Conservation (phyloP, 306 rosid species). For the Luffa aegyptiaca region DNA sequence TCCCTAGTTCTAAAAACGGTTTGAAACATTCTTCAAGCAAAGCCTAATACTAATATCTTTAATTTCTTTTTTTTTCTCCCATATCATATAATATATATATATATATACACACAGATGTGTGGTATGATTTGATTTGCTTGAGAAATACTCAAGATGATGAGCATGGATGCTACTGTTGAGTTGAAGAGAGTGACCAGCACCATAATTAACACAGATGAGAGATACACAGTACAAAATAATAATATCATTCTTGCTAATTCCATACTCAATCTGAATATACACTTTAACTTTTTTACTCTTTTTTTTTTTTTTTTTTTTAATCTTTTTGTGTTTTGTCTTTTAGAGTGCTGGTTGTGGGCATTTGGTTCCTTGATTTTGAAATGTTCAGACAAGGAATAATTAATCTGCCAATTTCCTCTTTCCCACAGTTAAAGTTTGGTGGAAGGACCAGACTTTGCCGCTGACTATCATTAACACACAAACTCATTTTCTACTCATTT, state of each 20-base stretch:
- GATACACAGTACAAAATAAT: no score
- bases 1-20: neutral
- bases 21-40: neutral
- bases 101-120: neutral
- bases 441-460: conserved; percentile 3
- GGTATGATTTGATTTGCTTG: neutral
- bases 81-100: neutral
- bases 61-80: neutral
- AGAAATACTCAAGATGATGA: neutral
- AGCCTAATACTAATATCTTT: neutral
- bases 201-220: neutral
- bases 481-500: neutral
- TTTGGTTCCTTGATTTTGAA: conserved; percentile 10
- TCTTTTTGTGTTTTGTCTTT: neutral
- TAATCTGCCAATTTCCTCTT: neutral
- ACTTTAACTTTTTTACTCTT: conserved; percentile 1
- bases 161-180: neutral
- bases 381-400: neutral
- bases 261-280: conserved; percentile 27
- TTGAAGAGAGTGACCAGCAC: neutral
- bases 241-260: conserved; percentile 41
- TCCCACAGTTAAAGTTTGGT: neutral
- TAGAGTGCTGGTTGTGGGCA: conserved; percentile 2
- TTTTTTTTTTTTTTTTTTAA: neutral
- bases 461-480: conserved; percentile 9